Base-by-base conservation (phyloP, 441 rosid species). In the Adansonia madagascariensis region DNA sequence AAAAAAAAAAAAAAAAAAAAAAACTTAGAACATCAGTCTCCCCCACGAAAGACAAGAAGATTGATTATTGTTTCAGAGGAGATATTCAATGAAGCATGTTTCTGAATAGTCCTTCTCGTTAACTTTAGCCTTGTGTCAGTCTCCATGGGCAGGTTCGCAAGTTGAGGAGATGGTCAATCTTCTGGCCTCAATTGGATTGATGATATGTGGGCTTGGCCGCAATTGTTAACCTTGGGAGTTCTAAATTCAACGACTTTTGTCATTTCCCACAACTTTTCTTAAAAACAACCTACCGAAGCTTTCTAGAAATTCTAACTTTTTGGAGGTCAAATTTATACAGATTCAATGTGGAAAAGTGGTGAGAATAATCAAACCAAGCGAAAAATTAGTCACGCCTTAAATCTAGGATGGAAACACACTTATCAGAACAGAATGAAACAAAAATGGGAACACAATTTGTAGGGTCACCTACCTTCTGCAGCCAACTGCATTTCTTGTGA, bases 401-500 rank as follows among this genome's bases (percentile, higher is more conserved):
- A 62, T 62, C 67, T 62, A 2, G 52, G 7, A 46, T 41, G 10
- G 17, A 67, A 3, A 17, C 14, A 3, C n/a, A 31, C 9, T n/a
- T 53, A 53, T 0, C 39, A 12, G 18, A 55, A 8, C 47, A 41
- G 20, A 35, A 35, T 52, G 43, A 3, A 53, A 72, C 43, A 72
- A 56, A 72, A 50, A 35, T 14, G 46, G 1, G 22, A 4, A 64
- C 17, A 39, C 3, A 44, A 4, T 18, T 56, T 56, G 61, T 18
- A 56, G 1, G 44, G 39, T 47, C 46, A 46, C 50, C 1, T 75
- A 86, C 98, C 91, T 88, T 56, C 66, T 94, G 98, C n/a, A 94
- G 89, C 67, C 87, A 82, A 52, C 81, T 8, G 2, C 81, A 87
- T 75, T 85, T 91, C 74, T 92, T 94, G 86, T 94, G 98, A 68